Base-by-base conservation (phyloP, 2,329 filamentous ascomycete genomes). In the Cladosporium halotolerans region DNA sequence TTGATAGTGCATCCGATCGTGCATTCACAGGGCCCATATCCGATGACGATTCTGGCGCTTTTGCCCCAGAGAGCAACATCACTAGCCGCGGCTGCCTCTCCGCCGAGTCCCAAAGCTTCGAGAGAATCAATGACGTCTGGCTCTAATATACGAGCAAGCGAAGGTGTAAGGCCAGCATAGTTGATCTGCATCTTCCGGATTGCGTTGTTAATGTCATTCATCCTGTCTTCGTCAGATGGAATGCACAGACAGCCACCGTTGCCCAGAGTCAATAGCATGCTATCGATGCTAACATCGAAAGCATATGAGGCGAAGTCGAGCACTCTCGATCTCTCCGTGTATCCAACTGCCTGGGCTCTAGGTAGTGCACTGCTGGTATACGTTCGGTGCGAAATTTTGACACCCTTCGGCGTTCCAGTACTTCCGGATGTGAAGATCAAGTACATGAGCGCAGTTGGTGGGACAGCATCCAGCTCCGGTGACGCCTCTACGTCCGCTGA, bases 31-130 rank as follows among this genome's bases (percentile, higher is more conserved):
- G 74, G 74, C 2, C 74, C 74, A 49, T 77, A 77, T 3, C 89
- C 90, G 62, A 96, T 96, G 73, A 95, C 92, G 13, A 96, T 90
- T 39, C 90, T 89, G 1, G 79, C 78, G 53, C 84, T 79, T 1
- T 84, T 78, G 0, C 91, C 91, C 91, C 92, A 96, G 0, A 77
- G 79, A 62, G 95, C 86, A 1, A 96, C 75, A 44, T 96, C 95
- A 57, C 96, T 90, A 63, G 93, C 88, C 61, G 89, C 91, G n/a
- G 96, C 73, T 49, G 57, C 57, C 45, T 61, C 59, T 33, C 59
- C 59, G 7, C 59, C 59, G n/a, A 58, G 48, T 32, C 70, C 66
- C 13, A 78, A 63, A 2, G 69, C 69, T 55, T 75, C 72, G 48
- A 78, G 56, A 4, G 65, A 52, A 60, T 73, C 33, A 61, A 73